Conservation (phyloP, 176 grass and related monocot species). For the Zoysia japonica region DNA sequence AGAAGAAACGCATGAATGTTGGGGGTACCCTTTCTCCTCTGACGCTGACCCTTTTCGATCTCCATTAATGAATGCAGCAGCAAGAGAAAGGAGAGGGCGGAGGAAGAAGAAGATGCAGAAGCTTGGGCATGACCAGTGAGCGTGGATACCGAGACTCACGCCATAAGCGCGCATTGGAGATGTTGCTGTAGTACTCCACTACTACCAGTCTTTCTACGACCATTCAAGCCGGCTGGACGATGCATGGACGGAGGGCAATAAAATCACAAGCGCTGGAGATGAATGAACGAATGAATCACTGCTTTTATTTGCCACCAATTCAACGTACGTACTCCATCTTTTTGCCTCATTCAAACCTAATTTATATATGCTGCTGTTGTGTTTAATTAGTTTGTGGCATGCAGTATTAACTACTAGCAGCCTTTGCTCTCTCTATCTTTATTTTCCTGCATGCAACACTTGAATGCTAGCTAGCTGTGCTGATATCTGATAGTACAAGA, state of each 20-base stretch:
- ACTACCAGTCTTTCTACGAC: neutral
- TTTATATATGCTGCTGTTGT: constrained; percentile 28
- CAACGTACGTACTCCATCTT: constrained; percentile 20
- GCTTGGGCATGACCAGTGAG: neutral
- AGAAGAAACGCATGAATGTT: too few species aligned
- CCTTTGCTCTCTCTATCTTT: constrained; percentile 24
- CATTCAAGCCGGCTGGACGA: neutral
- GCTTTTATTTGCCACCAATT: neutral
- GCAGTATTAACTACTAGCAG: constrained; percentile 24
- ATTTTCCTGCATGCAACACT: neutral
- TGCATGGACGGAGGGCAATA: constrained; percentile 12
- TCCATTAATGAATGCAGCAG: neutral
- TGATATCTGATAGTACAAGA: constrained; percentile 14
- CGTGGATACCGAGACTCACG: constrained; percentile 10
- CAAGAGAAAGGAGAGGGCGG: neutral
- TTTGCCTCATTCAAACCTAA: constrained; percentile 46
- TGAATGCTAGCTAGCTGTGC: neutral
- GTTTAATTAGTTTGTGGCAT: constrained; percentile 38
- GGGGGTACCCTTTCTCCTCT: too few species aligned
- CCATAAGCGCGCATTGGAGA: neutral
- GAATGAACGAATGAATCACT: too few species aligned
- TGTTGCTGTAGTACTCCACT: neutral
- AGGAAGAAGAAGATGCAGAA: neutral
- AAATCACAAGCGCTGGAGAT: neutral
- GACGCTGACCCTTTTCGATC: too few species aligned